A percentile compares a stretch with the other conserved stretches of the same genome.
phyloP scores from a whole-genome alignment of 495 filamentous ascomycete species.

The Achaetomiella virescens region DNA sequence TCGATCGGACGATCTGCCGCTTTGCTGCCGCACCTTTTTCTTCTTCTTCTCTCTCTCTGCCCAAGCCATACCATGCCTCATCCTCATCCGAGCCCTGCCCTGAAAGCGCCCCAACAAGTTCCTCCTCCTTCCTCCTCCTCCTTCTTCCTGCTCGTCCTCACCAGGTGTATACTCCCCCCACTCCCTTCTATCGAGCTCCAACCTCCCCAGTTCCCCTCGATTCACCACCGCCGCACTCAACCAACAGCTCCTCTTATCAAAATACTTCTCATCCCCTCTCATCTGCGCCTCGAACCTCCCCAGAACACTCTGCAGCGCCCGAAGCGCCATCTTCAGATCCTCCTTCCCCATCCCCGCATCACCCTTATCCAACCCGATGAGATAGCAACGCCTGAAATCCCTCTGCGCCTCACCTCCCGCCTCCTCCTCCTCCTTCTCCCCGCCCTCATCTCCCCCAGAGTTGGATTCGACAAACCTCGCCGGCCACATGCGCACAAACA shows the following conservation, averaged over 20 bases:
- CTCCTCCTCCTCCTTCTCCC: background rate
- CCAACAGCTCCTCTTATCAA: slow-evolving; percentile 43
- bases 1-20: slow-evolving; percentile 9
- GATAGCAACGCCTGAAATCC: slow-evolving; percentile 49
- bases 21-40: slow-evolving; percentile 1
- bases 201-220: slow-evolving; percentile 28
- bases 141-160: slow-evolving; percentile 34
- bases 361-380: slow-evolving; percentile 47
- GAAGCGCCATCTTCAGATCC: slow-evolving; percentile 27
- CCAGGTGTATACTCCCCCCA: slow-evolving; percentile 43
- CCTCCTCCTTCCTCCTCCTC: slow-evolving; percentile 28
- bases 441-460: background rate
- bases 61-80: background rate
- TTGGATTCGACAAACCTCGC: slow-evolving; percentile 39
- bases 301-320: slow-evolving; percentile 35
- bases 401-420: slow-evolving; percentile 12
- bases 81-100: background rate
- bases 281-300: slow-evolving; percentile 44
- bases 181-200: slow-evolving; percentile 42
- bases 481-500: slow-evolving; percentile 53
- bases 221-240: slow-evolving; percentile 38
- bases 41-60: slow-evolving; percentile 15
- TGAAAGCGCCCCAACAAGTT: slow-evolving; percentile 8
- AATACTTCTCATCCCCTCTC: slow-evolving; percentile 41
- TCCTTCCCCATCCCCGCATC: slow-evolving; percentile 21